Evolutionary conservation across 108 stramenopile genomes (phyloP), one percentile per base, ranked within the genome.

Genomic region (Nannochloropsis granulata): DNA sequence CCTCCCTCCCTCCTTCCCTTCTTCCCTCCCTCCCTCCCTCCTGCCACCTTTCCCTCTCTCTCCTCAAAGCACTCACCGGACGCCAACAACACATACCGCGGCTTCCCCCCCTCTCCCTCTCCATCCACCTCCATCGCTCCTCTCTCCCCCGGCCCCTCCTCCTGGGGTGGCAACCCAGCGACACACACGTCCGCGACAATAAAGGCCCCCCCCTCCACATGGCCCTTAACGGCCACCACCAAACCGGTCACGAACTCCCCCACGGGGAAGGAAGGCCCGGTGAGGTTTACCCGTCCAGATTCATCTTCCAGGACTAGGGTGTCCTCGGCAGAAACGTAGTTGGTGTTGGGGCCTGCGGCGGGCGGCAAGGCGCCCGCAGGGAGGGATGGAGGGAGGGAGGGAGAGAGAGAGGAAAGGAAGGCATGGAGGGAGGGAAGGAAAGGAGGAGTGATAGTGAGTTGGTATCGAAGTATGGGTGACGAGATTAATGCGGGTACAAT

Each of bases 311-410:
- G 82, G 26, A 88, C 45, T 23, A 91, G 46, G 9, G 45, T 46
- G 45, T 92, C 91, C 13, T 91, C 91, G 10, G 80, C 85, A 23
- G 86, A 78, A 25, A 87, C 82, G 71, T 83, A 91, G 80, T 87
- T 88, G 25, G 89, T 83, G n/a, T 82, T 2, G 14, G 86, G 56
- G 16, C 56, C 56, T 7, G 56, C 21, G 56, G 56, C 56, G 56
- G 56, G 56, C 56, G 5, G 56, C 56, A 71, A n/a, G 16, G 56
- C 56, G 10, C 56, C 56, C 10, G 56, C 21, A 71, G 56, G 56
- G 56, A n/a, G 56, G 34, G 34, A 34, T 1, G 34, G 21, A 71
- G n/a, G n/a, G 21, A 71, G 56, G 2, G 56, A 71, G n/a, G 56
- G 56, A 71, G 2, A 11, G n/a, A 71, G 2, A 11, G 56, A 71